These are phyloP conservation scores for Tricholomella constricta DNA, from an alignment of 768 basidiomycete genomes.

Conservation along the genomic window DNA sequence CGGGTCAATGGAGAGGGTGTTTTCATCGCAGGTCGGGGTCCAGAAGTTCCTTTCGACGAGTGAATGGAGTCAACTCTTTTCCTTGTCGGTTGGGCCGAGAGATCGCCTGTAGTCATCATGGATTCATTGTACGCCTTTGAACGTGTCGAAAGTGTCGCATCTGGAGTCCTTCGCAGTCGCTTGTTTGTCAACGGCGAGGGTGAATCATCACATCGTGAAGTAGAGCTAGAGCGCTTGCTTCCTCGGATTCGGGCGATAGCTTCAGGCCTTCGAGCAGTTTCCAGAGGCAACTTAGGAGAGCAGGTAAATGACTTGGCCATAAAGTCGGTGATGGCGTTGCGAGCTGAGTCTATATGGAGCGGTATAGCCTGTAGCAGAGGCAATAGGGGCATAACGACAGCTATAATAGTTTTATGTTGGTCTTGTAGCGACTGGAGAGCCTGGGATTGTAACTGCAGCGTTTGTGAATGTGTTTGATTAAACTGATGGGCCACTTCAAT, in stretches of 20 bases:
- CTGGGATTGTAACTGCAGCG: slow-evolving; percentile 55
- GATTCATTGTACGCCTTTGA: background rate
- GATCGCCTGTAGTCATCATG: background rate
- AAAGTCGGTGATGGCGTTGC: slow-evolving; percentile 34
- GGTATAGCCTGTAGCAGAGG: slow-evolving; percentile 64
- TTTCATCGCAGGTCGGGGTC: background rate
- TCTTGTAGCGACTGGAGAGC: slow-evolving; percentile 62
- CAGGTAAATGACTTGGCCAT: slow-evolving; percentile 19
- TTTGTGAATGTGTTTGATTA: slow-evolving; percentile 46
- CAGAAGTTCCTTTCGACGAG: background rate
- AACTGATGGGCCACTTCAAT: slow-evolving; percentile 31
- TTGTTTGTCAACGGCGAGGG: slow-evolving; percentile 11
- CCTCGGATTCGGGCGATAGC: slow-evolving; percentile 1
- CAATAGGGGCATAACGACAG: slow-evolving; percentile 57
- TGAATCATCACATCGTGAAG: slow-evolving; percentile 12
- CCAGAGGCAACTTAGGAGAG: slow-evolving; percentile 6
- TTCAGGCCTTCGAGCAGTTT: slow-evolving; percentile 2
- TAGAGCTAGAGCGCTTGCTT: slow-evolving; percentile 22
- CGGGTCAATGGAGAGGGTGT: slow-evolving; percentile 6
- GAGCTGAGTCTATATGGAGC: slow-evolving; percentile 51
- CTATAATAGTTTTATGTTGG: slow-evolving; percentile 58
- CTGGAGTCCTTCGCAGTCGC: slow-evolving; percentile 10
- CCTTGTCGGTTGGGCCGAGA: background rate
- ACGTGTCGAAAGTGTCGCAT: background rate
- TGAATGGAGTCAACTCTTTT: background rate